Evolutionary conservation across 2,329 filamentous ascomycete species (phyloP), one percentile per base, ranked within the genome.

Genomic region (Ceratocystis papillata): DNA sequence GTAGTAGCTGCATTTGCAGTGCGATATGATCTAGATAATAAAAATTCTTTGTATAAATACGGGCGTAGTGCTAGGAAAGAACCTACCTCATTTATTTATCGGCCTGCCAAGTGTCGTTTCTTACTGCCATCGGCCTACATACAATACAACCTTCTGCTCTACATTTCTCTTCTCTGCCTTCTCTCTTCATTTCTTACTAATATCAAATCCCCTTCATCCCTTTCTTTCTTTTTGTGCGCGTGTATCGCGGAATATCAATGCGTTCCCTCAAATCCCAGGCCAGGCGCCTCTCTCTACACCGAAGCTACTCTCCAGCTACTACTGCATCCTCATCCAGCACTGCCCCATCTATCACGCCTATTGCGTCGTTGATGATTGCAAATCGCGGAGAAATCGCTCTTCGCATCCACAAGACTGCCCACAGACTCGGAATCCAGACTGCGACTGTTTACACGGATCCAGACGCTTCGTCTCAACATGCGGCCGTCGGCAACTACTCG

Each of bases 361-460:
- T 87, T 70, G 86, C 85, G 65, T 96, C 91, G 7, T 88, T 97
- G 53, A 82, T 99, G 28, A 97, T 99, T 74, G 94, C 94, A 65
- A 99, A 99, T 75, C 87, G 94, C 71, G 94, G 94, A 71, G 94
- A 99, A 77, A 99, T 99, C 71, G 94, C 94, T 62, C 81, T 99
- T 74, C 89, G 94, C 70, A 94, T 99, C 70, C 88, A 92, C 70
- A 85, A 87, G 70, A 99, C 94, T 25, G 94, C 94, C 44, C 82
- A 89, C 63, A 85, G 88, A 69, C 88, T 96, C 73, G 93, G 94
- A 67, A 96, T 99, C 73, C 86, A 87, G 69, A 96, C 93, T 20
- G 96, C 93, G 0, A 96, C 93, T 0, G 83, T 99, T 67, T 99
- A 96, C 77, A 99, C 94, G 6, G 89, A 96, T 70, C 89, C 93